Evolutionary conservation across 495 filamentous ascomycete genomes (phyloP).

Genomic region (Peziza echinospora): DNA sequence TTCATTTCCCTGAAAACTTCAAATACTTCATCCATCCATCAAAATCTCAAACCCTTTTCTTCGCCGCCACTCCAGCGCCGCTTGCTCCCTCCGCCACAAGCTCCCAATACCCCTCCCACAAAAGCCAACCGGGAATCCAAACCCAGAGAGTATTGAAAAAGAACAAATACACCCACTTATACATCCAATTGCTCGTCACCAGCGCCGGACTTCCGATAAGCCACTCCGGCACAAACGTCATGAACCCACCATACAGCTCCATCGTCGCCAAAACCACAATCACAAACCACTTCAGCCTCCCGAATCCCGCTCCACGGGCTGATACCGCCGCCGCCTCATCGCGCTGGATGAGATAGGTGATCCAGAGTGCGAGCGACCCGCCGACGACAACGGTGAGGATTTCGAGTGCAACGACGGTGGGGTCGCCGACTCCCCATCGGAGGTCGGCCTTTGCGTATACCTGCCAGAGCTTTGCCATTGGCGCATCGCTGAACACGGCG

Average conservation of each 20-base stretch:
- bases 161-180: conserved; percentile 65
- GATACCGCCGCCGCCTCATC: conserved; percentile 21
- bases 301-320: background rate
- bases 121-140: conserved; percentile 50
- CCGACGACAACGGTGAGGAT: conserved; percentile 62
- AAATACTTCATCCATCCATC: too few relatives aligned
- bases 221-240: conserved; percentile 96
- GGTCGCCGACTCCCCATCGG: conserved; percentile 61
- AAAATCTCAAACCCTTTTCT: too few relatives aligned
- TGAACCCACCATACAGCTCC: conserved; percentile 87
- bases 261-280: conserved; percentile 64
- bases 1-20: too few relatives aligned
- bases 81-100: background rate
- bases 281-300: conserved; percentile 37
- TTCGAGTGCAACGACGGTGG: conserved; percentile 63
- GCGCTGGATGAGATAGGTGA: conserved; percentile 42
- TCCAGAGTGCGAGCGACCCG: conserved; percentile 47
- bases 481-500: conserved; percentile 28
- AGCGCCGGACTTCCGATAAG: conserved; percentile 53
- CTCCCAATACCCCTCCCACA: conserved; percentile 36
- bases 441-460: conserved; percentile 77
- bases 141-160: conserved; percentile 94
- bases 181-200: conserved; percentile 65
- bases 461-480: conserved; percentile 58
- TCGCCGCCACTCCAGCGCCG: background rate